phyloP scores from a whole-genome alignment of 768 basidiomycete species.

The Wakefieldia striispora region DNA sequence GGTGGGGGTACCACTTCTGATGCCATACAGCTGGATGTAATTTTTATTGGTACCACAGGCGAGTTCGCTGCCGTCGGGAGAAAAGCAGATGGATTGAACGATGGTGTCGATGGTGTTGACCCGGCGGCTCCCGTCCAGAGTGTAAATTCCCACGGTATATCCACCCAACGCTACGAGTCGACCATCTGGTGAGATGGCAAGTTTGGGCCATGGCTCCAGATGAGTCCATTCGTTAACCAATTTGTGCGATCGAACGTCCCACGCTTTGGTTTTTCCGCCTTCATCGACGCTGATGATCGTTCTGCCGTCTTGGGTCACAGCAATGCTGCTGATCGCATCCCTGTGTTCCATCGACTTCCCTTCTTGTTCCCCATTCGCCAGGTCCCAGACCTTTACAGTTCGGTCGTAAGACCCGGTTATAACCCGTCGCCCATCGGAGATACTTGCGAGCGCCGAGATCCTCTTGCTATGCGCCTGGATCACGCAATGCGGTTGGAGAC shows the following conservation, averaged over 20 bases:
- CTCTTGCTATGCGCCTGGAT: too few relatives aligned
- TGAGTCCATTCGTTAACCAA: background rate
- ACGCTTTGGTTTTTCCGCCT: background rate
- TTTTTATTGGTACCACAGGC: background rate
- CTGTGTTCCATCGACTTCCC: background rate
- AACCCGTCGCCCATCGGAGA: too few relatives aligned
- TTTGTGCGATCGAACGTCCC: background rate
- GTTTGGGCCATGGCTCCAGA: fast-evolving
- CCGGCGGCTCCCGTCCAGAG: background rate
- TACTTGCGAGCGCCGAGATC: too few relatives aligned
- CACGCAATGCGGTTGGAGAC: too few relatives aligned
- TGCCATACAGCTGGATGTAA: background rate
- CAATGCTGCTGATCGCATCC: background rate
- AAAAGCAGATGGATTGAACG: background rate
- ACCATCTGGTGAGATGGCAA: conserved; percentile 3
- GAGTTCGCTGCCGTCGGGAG: background rate
- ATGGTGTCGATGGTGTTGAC: background rate
- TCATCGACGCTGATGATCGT: background rate
- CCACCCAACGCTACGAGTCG: background rate
- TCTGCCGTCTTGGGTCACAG: background rate
- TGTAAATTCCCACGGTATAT: background rate
- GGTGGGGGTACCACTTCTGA: background rate
- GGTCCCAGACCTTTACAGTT: too few relatives aligned
- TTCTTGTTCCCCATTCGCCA: too few relatives aligned
- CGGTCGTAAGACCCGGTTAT: too few relatives aligned